Conservation (phyloP, 140 eudicot species). For the Anethum foeniculum region DNA sequence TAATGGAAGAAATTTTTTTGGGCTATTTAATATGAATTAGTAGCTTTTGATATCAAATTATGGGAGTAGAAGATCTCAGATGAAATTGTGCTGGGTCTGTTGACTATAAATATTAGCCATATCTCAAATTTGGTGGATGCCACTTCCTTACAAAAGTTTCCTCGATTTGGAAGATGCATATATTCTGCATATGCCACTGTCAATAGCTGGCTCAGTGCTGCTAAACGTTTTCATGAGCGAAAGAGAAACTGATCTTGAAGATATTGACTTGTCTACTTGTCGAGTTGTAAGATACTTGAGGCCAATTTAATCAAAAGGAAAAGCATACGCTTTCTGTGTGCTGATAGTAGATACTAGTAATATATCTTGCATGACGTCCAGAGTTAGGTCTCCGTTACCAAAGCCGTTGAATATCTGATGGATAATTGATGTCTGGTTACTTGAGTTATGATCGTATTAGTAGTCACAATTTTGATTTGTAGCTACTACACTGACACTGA, state of each 20-base stretch:
- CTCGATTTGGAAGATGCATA: not conserved
- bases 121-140: not conserved
- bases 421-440: not conserved
- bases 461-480: not conserved
- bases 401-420: not conserved
- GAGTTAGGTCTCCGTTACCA: not conserved
- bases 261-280: not conserved
- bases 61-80: not conserved
- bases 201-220: not conserved
- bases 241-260: constrained; percentile 2
- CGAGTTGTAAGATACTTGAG: not conserved
- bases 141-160: not conserved
- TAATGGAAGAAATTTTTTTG: not conserved
- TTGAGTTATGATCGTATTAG: not conserved
- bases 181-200: not conserved
- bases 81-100: not conserved
- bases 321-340: not conserved
- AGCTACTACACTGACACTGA: not conserved
- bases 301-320: not conserved
- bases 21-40: not conserved
- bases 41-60: not conserved
- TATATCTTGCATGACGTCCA: not conserved
- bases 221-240: not conserved
- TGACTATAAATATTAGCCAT: not conserved
- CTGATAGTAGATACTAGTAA: not conserved